phyloP scores from a whole-genome alignment of 371 early-diverging fungal species.

The Rhizopus delemar region DNA sequence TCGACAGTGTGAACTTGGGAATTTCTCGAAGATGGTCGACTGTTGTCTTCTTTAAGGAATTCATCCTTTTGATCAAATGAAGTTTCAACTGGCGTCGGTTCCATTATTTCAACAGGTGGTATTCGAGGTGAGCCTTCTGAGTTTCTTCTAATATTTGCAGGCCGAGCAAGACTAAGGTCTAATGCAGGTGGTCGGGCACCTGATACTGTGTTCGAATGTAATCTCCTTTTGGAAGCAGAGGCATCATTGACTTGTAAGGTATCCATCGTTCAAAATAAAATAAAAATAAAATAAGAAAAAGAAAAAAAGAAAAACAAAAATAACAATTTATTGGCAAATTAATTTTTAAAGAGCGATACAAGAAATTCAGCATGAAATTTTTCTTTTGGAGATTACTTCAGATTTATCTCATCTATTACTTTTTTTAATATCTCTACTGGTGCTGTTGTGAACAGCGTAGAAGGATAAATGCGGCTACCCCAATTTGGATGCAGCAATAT shows the following conservation, averaged over 20 bases:
- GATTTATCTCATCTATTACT: constrained; percentile 32
- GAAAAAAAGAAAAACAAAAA: neutral
- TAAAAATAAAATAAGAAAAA: constrained; percentile 1
- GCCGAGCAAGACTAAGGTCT: constrained; percentile 14
- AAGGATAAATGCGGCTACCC: constrained; percentile 87
- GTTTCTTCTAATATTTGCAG: constrained; percentile 21
- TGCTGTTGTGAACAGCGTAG: constrained; percentile 83
- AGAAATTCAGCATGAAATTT: constrained; percentile 7
- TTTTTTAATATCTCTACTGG: constrained; percentile 62
- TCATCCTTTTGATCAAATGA: neutral
- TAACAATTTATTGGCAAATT: constrained; percentile 3
- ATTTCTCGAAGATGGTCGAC: constrained; percentile 1
- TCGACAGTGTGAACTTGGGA: neutral
- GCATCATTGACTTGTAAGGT: neutral
- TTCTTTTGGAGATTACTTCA: neutral
- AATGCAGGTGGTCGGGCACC: constrained; percentile 21
- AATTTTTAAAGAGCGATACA: constrained; percentile 1
- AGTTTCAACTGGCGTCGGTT: constrained; percentile 28
- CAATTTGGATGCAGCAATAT: constrained; percentile 83
- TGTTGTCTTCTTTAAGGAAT: constrained; percentile 7
- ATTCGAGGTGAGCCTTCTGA: constrained; percentile 31
- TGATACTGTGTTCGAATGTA: constrained; percentile 22
- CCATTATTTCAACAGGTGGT: constrained; percentile 24
- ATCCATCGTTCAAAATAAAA: constrained; percentile 2
- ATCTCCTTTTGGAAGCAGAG: constrained; percentile 1